Evolutionary conservation across 2,329 filamentous ascomycete species (phyloP), one percentile per base, ranked within the genome.

Genomic region (Escovopsis sp.): DNA sequence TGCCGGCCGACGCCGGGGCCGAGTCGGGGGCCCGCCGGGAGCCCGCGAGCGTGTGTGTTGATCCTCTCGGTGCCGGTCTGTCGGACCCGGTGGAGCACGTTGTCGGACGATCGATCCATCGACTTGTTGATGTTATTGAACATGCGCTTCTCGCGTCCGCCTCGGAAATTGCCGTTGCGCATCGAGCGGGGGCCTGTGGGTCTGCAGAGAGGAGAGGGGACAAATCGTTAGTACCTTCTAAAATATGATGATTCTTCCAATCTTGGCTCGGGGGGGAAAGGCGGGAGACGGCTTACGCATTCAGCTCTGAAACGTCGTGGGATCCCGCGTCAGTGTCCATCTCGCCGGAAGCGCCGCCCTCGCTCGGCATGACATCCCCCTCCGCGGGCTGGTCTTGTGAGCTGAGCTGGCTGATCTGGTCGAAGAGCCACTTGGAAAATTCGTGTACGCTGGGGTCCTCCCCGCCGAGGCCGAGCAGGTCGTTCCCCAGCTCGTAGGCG

Each of bases 181-280:
- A 96, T 94, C 30, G 88, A 87, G 59, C 88, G 91, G 14, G 91
- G 91, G 43, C 89, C 91, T 40, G 87, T 96, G 9, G 91, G 91
- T 55, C 89, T 95, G 54, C 2, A 20, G 20, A 20, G 20, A 20
- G 45, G 29, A 35, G 32, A 29, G 39, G 13, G 13, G 20, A n/a
- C 12, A 7, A 33, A 15, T 32, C 13, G 32, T 24, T 7, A 36
- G 35, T 15, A 20, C 20, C 4, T 20, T 20, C 4, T 20, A 20
- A 9, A 10, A 10, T 12, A 36, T n/a, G 12, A 9, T 20, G 2
- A 36, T 36, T 5, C 13, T 20, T 6, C 10, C 34, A 20, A 14
- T 36, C 15, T 15, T 14, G 12, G 10, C 14, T 20, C 13, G 13
- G 15, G 13, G 13, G 11, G 5, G 14, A 36, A 36, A 13, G 5